Evolutionary conservation across 176 grass and related monocot genomes (phyloP).

Genomic region (Phoenix dactylifera): DNA sequence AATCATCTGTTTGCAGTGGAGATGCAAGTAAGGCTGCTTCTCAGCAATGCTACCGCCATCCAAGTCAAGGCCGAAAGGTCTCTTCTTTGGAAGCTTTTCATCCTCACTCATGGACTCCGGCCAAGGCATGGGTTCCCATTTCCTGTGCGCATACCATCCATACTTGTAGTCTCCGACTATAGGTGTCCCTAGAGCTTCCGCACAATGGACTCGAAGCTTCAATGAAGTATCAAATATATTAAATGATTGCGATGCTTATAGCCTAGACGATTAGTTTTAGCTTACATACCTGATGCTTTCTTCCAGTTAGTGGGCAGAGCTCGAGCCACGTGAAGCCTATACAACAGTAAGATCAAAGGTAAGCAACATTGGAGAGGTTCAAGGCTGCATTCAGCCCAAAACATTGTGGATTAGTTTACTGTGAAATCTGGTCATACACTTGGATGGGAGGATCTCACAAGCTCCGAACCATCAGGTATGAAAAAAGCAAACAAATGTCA

Average conservation of each 20-base stretch:
- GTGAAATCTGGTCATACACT: no score
- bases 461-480: no score
- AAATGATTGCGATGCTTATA: no score
- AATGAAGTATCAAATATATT: constrained; percentile 1
- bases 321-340: constrained; percentile 79
- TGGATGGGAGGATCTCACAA: no score
- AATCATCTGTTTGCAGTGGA: constrained; percentile 95
- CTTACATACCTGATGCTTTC: constrained; percentile 86
- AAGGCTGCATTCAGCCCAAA: no score
- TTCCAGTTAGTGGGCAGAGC: constrained; percentile 72
- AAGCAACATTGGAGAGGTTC: no score
- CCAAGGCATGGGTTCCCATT: constrained; percentile 40
- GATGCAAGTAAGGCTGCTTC: constrained; percentile 52
- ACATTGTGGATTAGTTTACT: no score
- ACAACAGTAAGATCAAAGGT: constrained; percentile 4
- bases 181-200: constrained; percentile 64
- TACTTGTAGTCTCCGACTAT: constrained; percentile 84
- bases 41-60: constrained; percentile 52
- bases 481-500: no score
- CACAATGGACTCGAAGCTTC: constrained; percentile 81
- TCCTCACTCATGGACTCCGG: constrained; percentile 17
- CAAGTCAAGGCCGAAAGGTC: constrained; percentile 60
- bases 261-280: no score
- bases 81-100: constrained; percentile 28
- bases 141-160: constrained; percentile 46